Evolutionary conservation across 2,329 filamentous ascomycete species (phyloP), one percentile per base, ranked within the genome.

Genomic region (Fusarium nisikadoi): DNA sequence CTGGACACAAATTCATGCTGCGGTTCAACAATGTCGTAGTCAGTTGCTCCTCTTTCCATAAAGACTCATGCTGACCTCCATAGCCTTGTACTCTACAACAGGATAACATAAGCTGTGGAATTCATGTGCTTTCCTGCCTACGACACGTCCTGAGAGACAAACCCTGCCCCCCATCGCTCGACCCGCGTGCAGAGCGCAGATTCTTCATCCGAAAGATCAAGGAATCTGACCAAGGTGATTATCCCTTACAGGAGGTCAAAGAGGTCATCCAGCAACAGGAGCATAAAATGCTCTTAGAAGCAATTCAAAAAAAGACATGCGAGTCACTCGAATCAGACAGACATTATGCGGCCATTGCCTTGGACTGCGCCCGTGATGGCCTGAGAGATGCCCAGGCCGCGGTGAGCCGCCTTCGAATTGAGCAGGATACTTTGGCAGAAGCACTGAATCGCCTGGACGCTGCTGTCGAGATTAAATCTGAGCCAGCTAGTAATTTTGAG

Each of bases 101-200:
- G 5, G 56, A 64, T 33, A 2, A 13, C 9, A 23, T 53, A 19
- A 64, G 43, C 45, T 64, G 61, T 10, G 61, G 61, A 12, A 36
- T 64, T 5, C 61, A 64, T 12, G 54, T 45, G 5, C 45, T 64
- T 5, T 52, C 61, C 2, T 64, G 61, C 10, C 56, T 64, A 10
- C 45, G 43, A 3, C 45, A 46, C 16, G 39, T 33, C 2, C 16
- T 64, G 36, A n/a, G 9, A 10, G n/a, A 39, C 14, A 29, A 23
- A 19, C 19, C 14, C 14, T 64, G 56, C n/a, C 45, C 55, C 6
- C 12, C 11, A 1, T 27, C 16, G 5, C 13, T 64, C 13, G 13
- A 43, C 6, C 56, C 45, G 6, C 2, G 1, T 8, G 14, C 33
- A 19, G 38, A 52, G 17, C 39, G 31, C 10, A 20, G 43, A n/a